Percentiles rank a stretch among this genome's conserved stretches.
Conservation (phyloP, 2,329 filamentous ascomycete genomes). For the Pseudocercospora crystallina region DNA sequence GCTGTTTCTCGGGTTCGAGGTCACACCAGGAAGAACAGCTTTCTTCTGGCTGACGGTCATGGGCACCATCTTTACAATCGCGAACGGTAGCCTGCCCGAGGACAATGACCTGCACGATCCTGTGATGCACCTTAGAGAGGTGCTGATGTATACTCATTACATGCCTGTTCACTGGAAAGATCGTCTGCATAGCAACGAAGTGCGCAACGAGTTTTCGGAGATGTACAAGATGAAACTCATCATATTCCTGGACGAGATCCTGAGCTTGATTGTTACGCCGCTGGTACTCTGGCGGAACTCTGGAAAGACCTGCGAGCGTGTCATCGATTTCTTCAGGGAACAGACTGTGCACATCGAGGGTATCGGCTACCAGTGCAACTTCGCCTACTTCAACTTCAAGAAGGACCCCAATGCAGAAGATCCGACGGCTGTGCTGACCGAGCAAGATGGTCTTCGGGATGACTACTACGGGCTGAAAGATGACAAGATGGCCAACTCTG, state of each 20-base stretch:
- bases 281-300: slow-evolving; percentile 84
- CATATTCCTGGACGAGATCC: slow-evolving; percentile 87
- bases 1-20: slow-evolving; percentile 85
- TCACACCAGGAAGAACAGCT: slow-evolving; percentile 82
- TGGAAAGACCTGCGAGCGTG: slow-evolving; percentile 83
- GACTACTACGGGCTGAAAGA: slow-evolving; percentile 96
- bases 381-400: slow-evolving; percentile 96
- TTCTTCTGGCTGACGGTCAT: slow-evolving; percentile 88
- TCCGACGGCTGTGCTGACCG: slow-evolving; percentile 36
- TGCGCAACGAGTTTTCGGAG: slow-evolving; percentile 83
- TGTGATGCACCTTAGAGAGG: slow-evolving; percentile 80
- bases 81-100: slow-evolving; percentile 76
- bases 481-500: slow-evolving; percentile 96
- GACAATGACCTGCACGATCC: slow-evolving; percentile 90
- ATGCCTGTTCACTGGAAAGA: slow-evolving; percentile 85
- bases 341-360: slow-evolving; percentile 97
- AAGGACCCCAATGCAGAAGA: slow-evolving; percentile 62
- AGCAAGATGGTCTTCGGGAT: slow-evolving; percentile 62
- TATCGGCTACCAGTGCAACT: slow-evolving; percentile 92
- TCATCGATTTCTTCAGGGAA: slow-evolving; percentile 97
- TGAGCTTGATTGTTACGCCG: slow-evolving; percentile 90
- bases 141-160: slow-evolving; percentile 92
- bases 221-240: slow-evolving; percentile 90
- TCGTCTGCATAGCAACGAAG: slow-evolving; percentile 88
- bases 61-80: slow-evolving; percentile 77